These are phyloP conservation scores for Coniella vitis DNA, from an alignment of 2,329 filamentous ascomycete species.

Conservation along the genomic window DNA sequence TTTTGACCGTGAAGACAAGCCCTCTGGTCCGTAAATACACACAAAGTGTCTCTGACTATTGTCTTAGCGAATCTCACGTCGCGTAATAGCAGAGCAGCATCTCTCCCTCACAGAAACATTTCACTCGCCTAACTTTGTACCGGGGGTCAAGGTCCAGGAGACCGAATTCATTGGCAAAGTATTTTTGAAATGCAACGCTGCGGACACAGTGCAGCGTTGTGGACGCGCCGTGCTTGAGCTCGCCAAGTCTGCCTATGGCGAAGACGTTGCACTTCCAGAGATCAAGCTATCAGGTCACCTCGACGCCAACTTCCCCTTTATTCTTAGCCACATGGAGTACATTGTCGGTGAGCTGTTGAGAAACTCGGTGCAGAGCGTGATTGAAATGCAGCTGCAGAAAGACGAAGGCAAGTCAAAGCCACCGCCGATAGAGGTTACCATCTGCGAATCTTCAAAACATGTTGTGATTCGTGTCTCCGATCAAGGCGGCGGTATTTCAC, in stretches of 20 bases:
- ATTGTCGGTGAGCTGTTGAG: conserved; percentile 91
- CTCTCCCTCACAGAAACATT: conserved; percentile 92
- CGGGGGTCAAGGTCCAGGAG: conserved; percentile 58
- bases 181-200: conserved; percentile 85
- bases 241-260: conserved; percentile 67
- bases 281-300: conserved; percentile 80
- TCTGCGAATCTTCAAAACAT: conserved; percentile 90
- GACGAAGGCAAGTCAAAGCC: conserved; percentile 35
- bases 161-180: conserved; percentile 92
- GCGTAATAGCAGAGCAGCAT: conserved; percentile 96
- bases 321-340: conserved; percentile 92
- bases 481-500: conserved; percentile 84
- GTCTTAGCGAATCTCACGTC: conserved; percentile 75
- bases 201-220: conserved; percentile 80
- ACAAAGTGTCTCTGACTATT: conserved; percentile 3
- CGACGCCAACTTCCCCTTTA: conserved; percentile 90
- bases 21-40: too few species aligned
- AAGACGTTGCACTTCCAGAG: conserved; percentile 65
- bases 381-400: conserved; percentile 58
- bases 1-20: conserved; percentile 4
- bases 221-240: conserved; percentile 69
- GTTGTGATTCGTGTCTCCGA: conserved; percentile 96
- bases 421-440: conserved; percentile 85
- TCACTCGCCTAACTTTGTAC: conserved; percentile 83
- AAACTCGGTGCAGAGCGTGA: conserved; percentile 88